Evolutionary conservation across 2,329 filamentous ascomycete genomes (phyloP), one percentile per base, ranked within the genome.

Genomic region (Sphaerostilbella broomeana): DNA sequence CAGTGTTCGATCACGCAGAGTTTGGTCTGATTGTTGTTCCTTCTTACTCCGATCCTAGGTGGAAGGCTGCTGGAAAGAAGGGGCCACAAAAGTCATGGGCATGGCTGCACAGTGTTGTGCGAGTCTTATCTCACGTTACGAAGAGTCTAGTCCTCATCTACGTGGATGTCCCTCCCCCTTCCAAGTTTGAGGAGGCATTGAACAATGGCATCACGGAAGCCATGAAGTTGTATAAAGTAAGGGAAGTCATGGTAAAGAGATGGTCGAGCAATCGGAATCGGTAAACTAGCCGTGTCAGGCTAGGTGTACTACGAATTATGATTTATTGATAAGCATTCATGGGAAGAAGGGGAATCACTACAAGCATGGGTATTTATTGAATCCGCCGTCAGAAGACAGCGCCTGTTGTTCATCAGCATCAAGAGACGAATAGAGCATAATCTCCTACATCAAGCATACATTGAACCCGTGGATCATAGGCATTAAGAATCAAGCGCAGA

Each of bases 1-100:
- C 92, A 0, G 90, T 92, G 0, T 97, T 98, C 59, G 81, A 87
- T 16, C 92, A 98, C 57, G 92, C 92, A 16, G 88, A 97, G 56
- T 98, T 95, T 56, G 89, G 86, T 1, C 66, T 95, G 29, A 71
- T 90, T 17, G 78, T 98, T 27, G 58, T 97, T 4, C 90, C 92
- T 0, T 82, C 87, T 0, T 97, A 94, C 56, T 80, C 73, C 0
- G 69, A 92, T 55, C 56, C 75, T 0, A 79, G 81, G 54, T 95
- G 89, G 88, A 71, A 73, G 47, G 63, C 69, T 1, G 61, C 72
- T 32, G 72, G 73, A 4, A 73, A 75, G 29, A 57, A 65, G 35
- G 53, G 68, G 35, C 66, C 70, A 26, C 58, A 58, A 30, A 70
- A 67, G 52, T 72, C 75, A 11, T 94, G 86, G 86, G 77, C 81